A percentile compares a stretch with the other conserved stretches of the same genome.
These are phyloP conservation scores for Hypoxylon cercidicola DNA, from an alignment of 495 filamentous ascomycete genomes.

Conservation along the genomic window DNA sequence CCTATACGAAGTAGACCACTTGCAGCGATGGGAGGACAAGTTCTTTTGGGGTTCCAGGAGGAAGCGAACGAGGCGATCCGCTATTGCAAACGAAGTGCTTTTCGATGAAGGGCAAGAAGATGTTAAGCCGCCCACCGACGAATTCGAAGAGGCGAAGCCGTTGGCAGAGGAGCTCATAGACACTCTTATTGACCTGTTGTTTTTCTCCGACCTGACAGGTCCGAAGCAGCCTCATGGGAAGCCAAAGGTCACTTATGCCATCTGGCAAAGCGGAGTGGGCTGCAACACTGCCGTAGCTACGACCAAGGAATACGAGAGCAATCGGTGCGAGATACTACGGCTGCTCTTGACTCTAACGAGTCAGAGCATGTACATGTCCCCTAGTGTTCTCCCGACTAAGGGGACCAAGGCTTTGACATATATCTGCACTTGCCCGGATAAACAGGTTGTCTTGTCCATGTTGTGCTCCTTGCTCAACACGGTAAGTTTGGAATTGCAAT, in stretches of 20 bases:
- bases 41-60: conserved; percentile 90
- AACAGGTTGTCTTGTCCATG: conserved; percentile 87
- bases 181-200: conserved; percentile 87
- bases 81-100: conserved; percentile 73
- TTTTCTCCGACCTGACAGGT: conserved; percentile 89
- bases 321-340: conserved; percentile 88
- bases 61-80: conserved; percentile 65
- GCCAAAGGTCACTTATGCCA: conserved; percentile 87
- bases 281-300: conserved; percentile 90
- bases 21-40: conserved; percentile 87
- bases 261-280: conserved; percentile 98
- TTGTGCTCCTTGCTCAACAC: conserved; percentile 96
- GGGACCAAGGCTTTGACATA: conserved; percentile 91
- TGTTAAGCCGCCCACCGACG: conserved; percentile 60
- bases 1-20: conserved; percentile 87
- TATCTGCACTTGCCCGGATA: conserved; percentile 84
- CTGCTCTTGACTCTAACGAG: conserved; percentile 86
- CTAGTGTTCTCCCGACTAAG: conserved; percentile 82
- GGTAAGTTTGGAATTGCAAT: conserved; percentile 60
- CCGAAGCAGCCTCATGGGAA: conserved; percentile 72
- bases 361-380: conserved; percentile 92
- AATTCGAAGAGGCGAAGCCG: conserved; percentile 85
- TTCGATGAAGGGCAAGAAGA: conserved; percentile 80
- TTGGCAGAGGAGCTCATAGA: conserved; percentile 95
- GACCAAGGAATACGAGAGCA: conserved; percentile 89